Percentiles rank a stretch among this genome's conserved stretches.
Evolutionary conservation across 805 yeast species (phyloP).

Genomic region (Starmerella asiatica): DNA sequence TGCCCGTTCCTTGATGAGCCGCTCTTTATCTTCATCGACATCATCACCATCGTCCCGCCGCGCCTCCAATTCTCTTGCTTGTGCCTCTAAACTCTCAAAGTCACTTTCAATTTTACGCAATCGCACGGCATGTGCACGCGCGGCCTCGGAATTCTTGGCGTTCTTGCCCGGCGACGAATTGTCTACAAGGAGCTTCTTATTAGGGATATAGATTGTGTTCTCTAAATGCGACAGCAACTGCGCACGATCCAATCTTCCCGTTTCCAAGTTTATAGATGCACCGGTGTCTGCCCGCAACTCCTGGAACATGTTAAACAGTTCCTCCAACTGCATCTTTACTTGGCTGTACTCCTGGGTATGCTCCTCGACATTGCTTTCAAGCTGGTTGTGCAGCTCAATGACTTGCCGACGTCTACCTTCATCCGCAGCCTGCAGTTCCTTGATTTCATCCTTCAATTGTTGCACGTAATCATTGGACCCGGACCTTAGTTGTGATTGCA

Average conservation of each 20-base stretch:
- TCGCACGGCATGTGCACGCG: background rate
- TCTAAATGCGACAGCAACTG: conserved; percentile 24
- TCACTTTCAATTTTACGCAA: conserved; percentile 22
- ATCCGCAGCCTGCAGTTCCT: conserved; percentile 49
- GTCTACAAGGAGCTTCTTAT: background rate
- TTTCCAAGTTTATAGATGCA: conserved; percentile 3
- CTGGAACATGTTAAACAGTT: conserved; percentile 40
- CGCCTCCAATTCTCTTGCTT: conserved; percentile 38
- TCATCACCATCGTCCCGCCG: conserved; percentile 62
- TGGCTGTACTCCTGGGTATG: conserved; percentile 27
- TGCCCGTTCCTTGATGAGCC: conserved; percentile 10
- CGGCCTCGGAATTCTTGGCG: background rate
- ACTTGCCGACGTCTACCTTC: conserved; percentile 47
- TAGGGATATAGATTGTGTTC: conserved; percentile 6
- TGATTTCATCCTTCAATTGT: conserved; percentile 44
- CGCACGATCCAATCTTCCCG: conserved; percentile 26
- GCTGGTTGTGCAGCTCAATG: conserved; percentile 44
- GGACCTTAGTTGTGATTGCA: conserved; percentile 17
- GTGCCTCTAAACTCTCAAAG: conserved; percentile 38
- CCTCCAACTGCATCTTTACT: conserved; percentile 48
- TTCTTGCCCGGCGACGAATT: background rate
- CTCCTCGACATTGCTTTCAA: conserved; percentile 44
- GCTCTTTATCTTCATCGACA: conserved; percentile 32
- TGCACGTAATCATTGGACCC: conserved; percentile 65
- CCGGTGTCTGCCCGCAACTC: conserved; percentile 28